Evolutionary conservation across 495 filamentous ascomycete genomes (phyloP), one percentile per base, ranked within the genome.

Genomic region (Pseudotulostoma volvatum): DNA sequence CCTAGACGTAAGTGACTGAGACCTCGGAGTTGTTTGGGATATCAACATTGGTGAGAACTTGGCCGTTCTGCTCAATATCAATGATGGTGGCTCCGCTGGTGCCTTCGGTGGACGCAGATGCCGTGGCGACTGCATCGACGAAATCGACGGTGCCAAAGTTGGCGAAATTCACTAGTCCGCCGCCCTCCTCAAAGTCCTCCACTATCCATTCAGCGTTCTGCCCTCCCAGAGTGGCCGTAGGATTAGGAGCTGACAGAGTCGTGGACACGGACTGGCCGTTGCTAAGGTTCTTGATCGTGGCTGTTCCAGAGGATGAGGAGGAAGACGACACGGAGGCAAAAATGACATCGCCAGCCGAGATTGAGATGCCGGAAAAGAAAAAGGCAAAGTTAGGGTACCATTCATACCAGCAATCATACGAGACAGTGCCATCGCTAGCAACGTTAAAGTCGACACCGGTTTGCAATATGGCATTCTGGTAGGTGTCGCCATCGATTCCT

Each of bases 191-290:
- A 44, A 71, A 77, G 39, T 77, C 74, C 58, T 79, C 74, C 18
- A 79, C 69, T 39, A 79, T 76, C 74, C 73, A 79, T 41, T 79
- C 74, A 9, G 68, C 74, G 44, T 77, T 76, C 36, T 57, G 46
- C 21, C 57, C 54, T 36, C 51, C 56, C 25, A 67, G 49, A 3
- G 55, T 63, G 15, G 61, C 56, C 14, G 41, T 39, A 1, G 40
- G 40, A 1, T 51, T 49, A 9, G 59, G 56, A 2, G 58, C 61
- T 3, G 50, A 56, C 31, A 78, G 60, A 1, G 58, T 64, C 50
- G 73, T 60, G 19, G 63, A 63, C 15, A 72, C 73, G 4, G 40
- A 62, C 44, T 70, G 42, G n/a, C 73, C 72, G 4, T 64, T 73
- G 1, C 60, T 64, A 34, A 53, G 40, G 48, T 81, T 79, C 42